phyloP scores from a whole-genome alignment of 805 yeast genomes.

The Saccharomycopsis schoenii region DNA sequence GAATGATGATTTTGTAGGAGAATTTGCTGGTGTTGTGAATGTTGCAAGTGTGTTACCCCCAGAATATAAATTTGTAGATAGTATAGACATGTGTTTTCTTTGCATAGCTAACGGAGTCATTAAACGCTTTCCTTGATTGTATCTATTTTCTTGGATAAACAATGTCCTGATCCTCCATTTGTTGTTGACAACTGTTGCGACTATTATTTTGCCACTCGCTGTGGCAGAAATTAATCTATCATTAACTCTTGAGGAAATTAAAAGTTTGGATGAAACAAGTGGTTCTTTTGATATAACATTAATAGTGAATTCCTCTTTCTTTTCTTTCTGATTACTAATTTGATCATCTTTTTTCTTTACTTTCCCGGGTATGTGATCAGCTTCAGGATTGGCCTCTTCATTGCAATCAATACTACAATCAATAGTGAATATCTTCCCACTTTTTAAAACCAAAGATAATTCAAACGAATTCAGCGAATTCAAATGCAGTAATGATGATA shows the following conservation, averaged over 20 bases:
- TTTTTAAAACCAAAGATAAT: constrained; percentile 41
- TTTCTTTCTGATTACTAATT: background rate
- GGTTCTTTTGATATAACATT: constrained; percentile 24
- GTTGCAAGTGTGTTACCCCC: background rate
- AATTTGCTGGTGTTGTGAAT: background rate
- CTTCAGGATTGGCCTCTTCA: background rate
- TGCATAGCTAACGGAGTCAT: constrained; percentile 31
- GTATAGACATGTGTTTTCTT: constrained; percentile 19
- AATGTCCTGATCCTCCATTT: constrained; percentile 53
- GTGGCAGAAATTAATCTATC: constrained; percentile 56
- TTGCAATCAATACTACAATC: constrained; percentile 35
- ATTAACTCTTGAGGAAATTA: constrained; percentile 63
- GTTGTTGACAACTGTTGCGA: constrained; percentile 56
- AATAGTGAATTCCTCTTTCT: constrained; percentile 19
- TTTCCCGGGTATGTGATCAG: background rate
- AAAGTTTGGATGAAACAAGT: constrained; percentile 42
- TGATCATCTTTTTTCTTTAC: background rate
- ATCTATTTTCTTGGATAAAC: constrained; percentile 35
- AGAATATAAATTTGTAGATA: background rate
- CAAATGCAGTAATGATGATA: background rate
- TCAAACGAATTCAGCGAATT: constrained; percentile 24
- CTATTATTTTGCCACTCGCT: constrained; percentile 40
- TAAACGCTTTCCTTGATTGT: constrained; percentile 33
- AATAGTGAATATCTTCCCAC: constrained; percentile 41
- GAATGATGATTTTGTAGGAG: background rate